Evolutionary conservation across 163 green algal species (phyloP).

Genomic region (Scenedesmus sp.): DNA sequence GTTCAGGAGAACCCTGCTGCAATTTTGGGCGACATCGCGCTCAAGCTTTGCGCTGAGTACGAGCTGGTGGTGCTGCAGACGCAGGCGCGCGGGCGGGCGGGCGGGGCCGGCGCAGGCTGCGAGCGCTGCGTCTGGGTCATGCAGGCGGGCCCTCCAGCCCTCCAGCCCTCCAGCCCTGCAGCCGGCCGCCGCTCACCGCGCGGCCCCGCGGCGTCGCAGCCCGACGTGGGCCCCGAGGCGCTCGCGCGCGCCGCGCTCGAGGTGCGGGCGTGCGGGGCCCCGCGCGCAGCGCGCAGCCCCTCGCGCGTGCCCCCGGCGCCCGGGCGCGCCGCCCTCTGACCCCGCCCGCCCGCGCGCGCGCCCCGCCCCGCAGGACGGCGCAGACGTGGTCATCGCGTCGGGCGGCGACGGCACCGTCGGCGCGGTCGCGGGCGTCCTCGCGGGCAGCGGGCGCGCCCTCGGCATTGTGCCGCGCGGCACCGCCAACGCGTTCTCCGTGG

Average conservation of each 20-base stretch:
- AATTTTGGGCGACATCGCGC: constrained; percentile 18
- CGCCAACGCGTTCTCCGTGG: constrained; percentile 41
- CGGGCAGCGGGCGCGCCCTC: constrained; percentile 24
- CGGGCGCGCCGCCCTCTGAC: too few relatives aligned
- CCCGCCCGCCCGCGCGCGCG: too few relatives aligned
- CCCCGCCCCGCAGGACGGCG: too few relatives aligned
- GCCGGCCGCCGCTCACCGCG: too few relatives aligned
- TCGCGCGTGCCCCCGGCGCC: too few relatives aligned
- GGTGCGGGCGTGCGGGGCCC: too few relatives aligned
- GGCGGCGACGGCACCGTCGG: constrained; percentile 31
- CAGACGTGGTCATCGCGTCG: constrained; percentile 29
- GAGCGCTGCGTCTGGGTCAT: too few relatives aligned
- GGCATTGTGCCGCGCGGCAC: constrained; percentile 45
- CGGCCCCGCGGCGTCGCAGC: neutral
- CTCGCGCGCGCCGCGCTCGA: constrained; percentile 30
- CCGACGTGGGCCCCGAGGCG: constrained; percentile 28
- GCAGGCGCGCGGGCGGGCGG: too few relatives aligned
- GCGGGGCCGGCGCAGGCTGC: too few relatives aligned
- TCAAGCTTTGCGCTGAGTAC: constrained; percentile 29
- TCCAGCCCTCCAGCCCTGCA: too few relatives aligned
- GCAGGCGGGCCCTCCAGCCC: too few relatives aligned
- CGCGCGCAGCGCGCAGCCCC: too few relatives aligned
- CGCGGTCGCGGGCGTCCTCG: constrained; percentile 30
- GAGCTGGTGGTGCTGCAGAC: constrained; percentile 25
- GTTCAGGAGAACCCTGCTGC: constrained; percentile 8